These are phyloP conservation scores for Apiospora kogelbergensis DNA, from an alignment of 2,329 filamentous ascomycete species.

Conservation along the genomic window DNA sequence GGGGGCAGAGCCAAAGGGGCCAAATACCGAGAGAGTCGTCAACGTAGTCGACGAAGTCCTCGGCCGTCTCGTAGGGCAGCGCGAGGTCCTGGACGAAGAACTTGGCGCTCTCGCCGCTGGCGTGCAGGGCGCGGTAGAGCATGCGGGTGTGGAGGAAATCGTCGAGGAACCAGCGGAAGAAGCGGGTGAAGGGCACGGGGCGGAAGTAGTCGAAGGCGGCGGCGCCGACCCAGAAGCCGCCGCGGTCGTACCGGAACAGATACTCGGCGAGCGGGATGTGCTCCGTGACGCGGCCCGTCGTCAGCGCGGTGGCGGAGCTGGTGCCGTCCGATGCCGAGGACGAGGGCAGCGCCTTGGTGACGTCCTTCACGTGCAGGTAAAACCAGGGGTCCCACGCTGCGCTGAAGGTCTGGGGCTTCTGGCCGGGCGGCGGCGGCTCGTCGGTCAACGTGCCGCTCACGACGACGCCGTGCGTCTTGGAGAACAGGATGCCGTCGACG, in stretches of 20 bases:
- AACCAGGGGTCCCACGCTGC: slow-evolving; percentile 71
- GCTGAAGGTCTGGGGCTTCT: slow-evolving; percentile 38
- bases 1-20: slow-evolving; percentile 61
- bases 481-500: slow-evolving; percentile 71
- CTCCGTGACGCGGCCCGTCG: slow-evolving; percentile 38
- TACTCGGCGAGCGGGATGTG: slow-evolving; percentile 70
- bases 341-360: slow-evolving; percentile 33
- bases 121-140: slow-evolving; percentile 72
- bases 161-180: slow-evolving; percentile 68
- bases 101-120: slow-evolving; percentile 61
- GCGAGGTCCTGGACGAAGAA: slow-evolving; percentile 70
- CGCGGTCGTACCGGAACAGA: slow-evolving; percentile 75
- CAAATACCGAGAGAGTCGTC: slow-evolving; percentile 52
- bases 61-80: slow-evolving; percentile 52
- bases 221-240: slow-evolving; percentile 71
- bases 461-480: slow-evolving; percentile 61
- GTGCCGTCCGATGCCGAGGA: slow-evolving; percentile 16
- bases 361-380: slow-evolving; percentile 66
- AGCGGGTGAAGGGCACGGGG: slow-evolving; percentile 62
- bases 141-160: slow-evolving; percentile 73
- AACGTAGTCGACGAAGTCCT: slow-evolving; percentile 57
- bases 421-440: slow-evolving; percentile 37
- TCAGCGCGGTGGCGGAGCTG: neutral
- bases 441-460: slow-evolving; percentile 64
- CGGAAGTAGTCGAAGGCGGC: slow-evolving; percentile 68